Conservation (phyloP, 495 filamentous ascomycete genomes). For the Tuber indicum region DNA sequence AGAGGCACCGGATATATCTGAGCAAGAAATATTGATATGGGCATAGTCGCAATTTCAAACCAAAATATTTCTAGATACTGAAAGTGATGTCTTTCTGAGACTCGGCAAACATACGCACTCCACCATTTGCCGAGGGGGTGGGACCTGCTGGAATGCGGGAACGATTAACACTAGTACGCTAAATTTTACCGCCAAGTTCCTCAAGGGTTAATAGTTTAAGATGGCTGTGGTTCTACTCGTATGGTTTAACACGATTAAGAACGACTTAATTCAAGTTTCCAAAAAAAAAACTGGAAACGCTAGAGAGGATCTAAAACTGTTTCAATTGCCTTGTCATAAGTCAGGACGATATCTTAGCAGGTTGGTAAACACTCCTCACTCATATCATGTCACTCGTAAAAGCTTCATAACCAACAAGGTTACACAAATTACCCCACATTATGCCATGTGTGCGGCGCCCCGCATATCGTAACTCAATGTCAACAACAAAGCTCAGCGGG, state of each 20-base stretch:
- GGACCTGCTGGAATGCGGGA: neutral
- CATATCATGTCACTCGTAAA: neutral
- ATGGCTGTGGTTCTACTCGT: neutral
- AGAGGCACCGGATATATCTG: neutral
- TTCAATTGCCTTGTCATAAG: neutral
- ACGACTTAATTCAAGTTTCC: neutral
- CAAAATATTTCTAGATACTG: neutral
- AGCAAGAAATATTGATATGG: neutral
- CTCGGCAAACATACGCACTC: neutral
- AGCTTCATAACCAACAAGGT: neutral
- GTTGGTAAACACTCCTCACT: neutral
- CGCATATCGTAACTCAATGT: neutral
- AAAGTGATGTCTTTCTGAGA: neutral
- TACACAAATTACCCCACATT: constrained; percentile 2
- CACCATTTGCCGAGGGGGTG: neutral
- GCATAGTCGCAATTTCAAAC: neutral
- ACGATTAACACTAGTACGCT: neutral
- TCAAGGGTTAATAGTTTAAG: too few species aligned
- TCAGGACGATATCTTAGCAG: neutral
- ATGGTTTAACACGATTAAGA: neutral
- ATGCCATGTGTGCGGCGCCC: neutral
- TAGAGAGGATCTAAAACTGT: neutral
- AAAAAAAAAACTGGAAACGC: neutral
- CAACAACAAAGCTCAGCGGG: constrained; percentile 2
- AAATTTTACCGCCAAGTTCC: neutral